Base-by-base conservation (phyloP, 331 rosid species). In the Cydonia oblonga region DNA sequence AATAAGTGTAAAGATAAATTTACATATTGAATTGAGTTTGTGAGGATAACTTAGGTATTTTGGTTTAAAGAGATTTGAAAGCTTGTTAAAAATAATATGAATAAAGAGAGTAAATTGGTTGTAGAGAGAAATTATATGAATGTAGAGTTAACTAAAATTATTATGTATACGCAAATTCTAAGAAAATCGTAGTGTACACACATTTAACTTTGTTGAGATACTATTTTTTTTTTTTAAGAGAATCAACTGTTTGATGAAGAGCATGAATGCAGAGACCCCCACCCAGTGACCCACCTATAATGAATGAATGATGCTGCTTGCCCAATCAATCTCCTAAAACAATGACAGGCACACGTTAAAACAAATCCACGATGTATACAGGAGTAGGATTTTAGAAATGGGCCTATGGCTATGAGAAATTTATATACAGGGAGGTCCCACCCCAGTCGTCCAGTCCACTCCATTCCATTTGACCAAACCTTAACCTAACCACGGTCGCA, bases 391-490 rank as follows among this genome's bases (percentile, higher is more conserved):
- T 75, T 87, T 64, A 76, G n/a, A 57, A 40, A 44, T 24, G 42
- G 24, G 74, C 69, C 32, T 71, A 40, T 38, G 64, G 59, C 19
- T 4, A 42, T 54, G 25, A 22, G 18, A 52, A 52, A 52, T 51
- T 51, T 18, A 51, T 15, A 51, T 18, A 51, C 3, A 0, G 20
- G 57, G 23, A n/a, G 64, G 63, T 7, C 74, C 64, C 73, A 30
- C 73, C 26, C 24, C 14, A 22, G 28, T 23, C 3, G 22, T 18
- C 73, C 8, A 12, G 73, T 28, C 3, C 8, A 46, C 83, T 65
- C 80, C 78, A 70, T 83, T 61, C 46, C 54, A n/a, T 19, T 90
- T 90, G 96, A 90, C 96, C 96, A 78, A 78, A 68, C 74, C 24
- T 29, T 29, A 62, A 62, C 66, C 66, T 28, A 87, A 88, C 89